Evolutionary conservation across 2,329 filamentous ascomycete species (phyloP), one percentile per base, ranked within the genome.

Genomic region (Ascochyta fabae): DNA sequence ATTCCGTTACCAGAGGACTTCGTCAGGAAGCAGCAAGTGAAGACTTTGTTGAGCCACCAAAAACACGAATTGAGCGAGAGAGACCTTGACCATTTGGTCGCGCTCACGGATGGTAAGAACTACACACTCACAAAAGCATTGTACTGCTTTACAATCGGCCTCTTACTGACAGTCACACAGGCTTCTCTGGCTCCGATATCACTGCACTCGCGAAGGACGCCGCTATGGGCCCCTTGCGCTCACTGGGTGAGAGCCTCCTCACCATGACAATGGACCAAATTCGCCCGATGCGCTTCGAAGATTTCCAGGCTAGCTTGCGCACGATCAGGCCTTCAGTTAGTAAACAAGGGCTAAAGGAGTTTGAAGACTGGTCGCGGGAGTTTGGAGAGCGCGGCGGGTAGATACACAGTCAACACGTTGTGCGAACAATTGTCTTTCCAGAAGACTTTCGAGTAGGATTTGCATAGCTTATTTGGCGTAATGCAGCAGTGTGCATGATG

Each of bases 111-210:
- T 66, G 92, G 92, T 94, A 79, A 70, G 22, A 34, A n/a, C 15
- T 4, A 3, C 7, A 13, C 24, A 31, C n/a, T 16, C 31, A 19
- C 8, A 29, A 15, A 27, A 12, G 8, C n/a, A 38, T 2, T 31
- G 24, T 16, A 13, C 53, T n/a, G 49, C 13, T 38, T 41, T 61
- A 23, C 58, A 29, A 22, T 19, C 12, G 34, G 3, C 4, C 13
- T 35, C 6, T 9, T 10, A 31, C 41, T 55, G 35, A 56, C 19
- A 3, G 2, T 3, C 1, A 10, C n/a, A 4, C 13, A 97, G 93
- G 92, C n/a, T 99, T 96, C 78, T 97, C 92, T 8, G 95, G 95
- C 40, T 96, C 92, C 2, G 95, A 99, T 70, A 96, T 99, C 62
- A 98, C 95, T 22, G 93, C 95, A 1, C 81, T 99, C 8, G 95